Evolutionary conservation across 148 eudicot genomes (phyloP).

Genomic region (Nyssa sinensis): DNA sequence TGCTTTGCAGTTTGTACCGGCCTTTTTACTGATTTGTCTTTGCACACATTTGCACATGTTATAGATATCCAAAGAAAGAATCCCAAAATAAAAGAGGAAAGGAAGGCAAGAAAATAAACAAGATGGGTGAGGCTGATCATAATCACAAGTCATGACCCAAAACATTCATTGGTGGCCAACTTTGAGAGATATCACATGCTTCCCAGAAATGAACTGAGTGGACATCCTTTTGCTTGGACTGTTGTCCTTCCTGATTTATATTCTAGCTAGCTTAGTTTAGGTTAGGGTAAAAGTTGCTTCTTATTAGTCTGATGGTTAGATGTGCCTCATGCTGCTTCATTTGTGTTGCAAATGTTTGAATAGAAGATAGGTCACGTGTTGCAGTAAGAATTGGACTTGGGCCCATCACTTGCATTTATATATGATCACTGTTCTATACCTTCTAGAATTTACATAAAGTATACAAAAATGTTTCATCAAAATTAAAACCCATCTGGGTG

Average conservation of each 20-base stretch:
- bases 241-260: not conserved
- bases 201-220: not conserved
- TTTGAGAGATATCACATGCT: not conserved
- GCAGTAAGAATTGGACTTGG: not conserved
- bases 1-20: not conserved
- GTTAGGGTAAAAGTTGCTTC: not conserved
- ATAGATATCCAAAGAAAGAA: not conserved
- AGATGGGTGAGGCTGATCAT: not conserved
- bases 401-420: not conserved
- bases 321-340: conserved; percentile 2
- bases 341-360: not conserved
- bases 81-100: not conserved
- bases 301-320: no score
- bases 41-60: not conserved
- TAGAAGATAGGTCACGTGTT: not conserved
- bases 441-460: not conserved
- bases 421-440: not conserved
- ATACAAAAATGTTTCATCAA: not conserved
- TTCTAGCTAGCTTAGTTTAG: not conserved
- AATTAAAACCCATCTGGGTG: not conserved
- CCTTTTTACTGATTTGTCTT: not conserved
- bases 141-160: not conserved
- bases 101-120: not conserved
- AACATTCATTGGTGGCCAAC: not conserved
- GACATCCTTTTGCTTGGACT: not conserved